These are phyloP conservation scores for Aspergillus ostianus DNA, from an alignment of 495 filamentous ascomycete species.

Conservation along the genomic window DNA sequence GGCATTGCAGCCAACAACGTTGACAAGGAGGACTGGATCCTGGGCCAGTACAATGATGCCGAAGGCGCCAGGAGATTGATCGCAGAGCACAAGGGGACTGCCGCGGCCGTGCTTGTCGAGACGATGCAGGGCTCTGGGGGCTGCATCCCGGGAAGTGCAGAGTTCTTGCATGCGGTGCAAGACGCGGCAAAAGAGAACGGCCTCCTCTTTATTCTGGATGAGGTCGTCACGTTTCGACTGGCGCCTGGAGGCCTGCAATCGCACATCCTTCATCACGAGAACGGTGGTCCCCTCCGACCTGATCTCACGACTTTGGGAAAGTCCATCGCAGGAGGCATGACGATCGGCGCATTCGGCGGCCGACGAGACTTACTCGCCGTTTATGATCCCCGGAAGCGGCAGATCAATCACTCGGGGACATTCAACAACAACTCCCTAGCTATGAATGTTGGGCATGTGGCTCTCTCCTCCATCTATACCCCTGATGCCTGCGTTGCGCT, in stretches of 20 bases:
- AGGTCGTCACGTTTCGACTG: slow-evolving; percentile 63
- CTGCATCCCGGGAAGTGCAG: slow-evolving; percentile 38
- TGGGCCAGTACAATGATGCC: slow-evolving; percentile 48
- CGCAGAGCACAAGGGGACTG: slow-evolving; percentile 14
- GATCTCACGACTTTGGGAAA: slow-evolving; percentile 64
- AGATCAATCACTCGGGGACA: slow-evolving; percentile 55
- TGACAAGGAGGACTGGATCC: slow-evolving; percentile 34
- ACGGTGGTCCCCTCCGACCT: slow-evolving; percentile 36
- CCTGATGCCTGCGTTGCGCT: slow-evolving; percentile 15
- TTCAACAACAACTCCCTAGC: slow-evolving; percentile 67
- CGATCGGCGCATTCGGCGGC: slow-evolving; percentile 64
- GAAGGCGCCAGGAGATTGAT: slow-evolving; percentile 13
- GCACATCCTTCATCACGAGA: slow-evolving; percentile 14
- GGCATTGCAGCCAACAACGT: slow-evolving; percentile 18
- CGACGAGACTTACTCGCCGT: slow-evolving; percentile 50
- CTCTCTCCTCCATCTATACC: slow-evolving; percentile 14
- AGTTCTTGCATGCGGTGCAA: slow-evolving; percentile 46
- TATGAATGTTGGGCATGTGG: slow-evolving; percentile 50
- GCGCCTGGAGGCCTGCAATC: slow-evolving; percentile 45
- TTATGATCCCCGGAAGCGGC: slow-evolving; percentile 47
- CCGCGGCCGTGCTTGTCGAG: slow-evolving; percentile 60
- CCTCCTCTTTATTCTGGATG: slow-evolving; percentile 59
- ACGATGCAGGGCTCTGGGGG: slow-evolving; percentile 58
- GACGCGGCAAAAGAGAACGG: slow-evolving; percentile 33
- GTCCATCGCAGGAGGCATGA: slow-evolving; percentile 60